Conservation (phyloP, 352 stramenopile genomes). For the Pythium phragmiticola region DNA sequence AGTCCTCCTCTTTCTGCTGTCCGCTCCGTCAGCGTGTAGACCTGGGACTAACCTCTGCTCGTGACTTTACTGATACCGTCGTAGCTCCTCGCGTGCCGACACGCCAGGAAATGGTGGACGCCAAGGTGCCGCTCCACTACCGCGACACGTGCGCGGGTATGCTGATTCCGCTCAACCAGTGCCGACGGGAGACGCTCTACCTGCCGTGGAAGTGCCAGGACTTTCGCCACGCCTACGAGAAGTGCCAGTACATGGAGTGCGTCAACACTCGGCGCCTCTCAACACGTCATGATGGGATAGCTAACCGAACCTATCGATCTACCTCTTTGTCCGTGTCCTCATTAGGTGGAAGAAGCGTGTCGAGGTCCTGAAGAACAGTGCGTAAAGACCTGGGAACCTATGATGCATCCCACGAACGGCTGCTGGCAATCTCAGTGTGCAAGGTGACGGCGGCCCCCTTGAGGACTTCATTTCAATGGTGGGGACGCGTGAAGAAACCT, state of each 20-base stretch:
- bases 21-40: neutral
- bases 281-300: neutral
- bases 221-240: slow-evolving; percentile 97
- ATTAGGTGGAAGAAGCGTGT: slow-evolving; percentile 81
- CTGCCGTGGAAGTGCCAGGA: slow-evolving; percentile 96
- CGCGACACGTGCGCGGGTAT: slow-evolving; percentile 95
- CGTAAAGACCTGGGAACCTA: slow-evolving; percentile 33
- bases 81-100: slow-evolving; percentile 72
- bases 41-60: neutral
- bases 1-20: neutral
- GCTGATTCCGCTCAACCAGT: slow-evolving; percentile 95
- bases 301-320: neutral
- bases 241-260: slow-evolving; percentile 96
- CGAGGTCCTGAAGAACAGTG: slow-evolving; percentile 72
- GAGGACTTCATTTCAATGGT: neutral
- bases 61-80: neutral
- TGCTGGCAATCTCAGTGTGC: neutral
- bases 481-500: neutral
- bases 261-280: neutral
- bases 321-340: neutral
- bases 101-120: slow-evolving; percentile 93
- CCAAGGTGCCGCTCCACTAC: slow-evolving; percentile 92
- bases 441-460: neutral
- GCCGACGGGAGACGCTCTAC: slow-evolving; percentile 92
- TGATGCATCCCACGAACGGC: neutral